A percentile compares a stretch with the other conserved stretches of the same genome.
phyloP scores from a whole-genome alignment of 805 yeast species.

The Metschnikowia cerradonensis region DNA sequence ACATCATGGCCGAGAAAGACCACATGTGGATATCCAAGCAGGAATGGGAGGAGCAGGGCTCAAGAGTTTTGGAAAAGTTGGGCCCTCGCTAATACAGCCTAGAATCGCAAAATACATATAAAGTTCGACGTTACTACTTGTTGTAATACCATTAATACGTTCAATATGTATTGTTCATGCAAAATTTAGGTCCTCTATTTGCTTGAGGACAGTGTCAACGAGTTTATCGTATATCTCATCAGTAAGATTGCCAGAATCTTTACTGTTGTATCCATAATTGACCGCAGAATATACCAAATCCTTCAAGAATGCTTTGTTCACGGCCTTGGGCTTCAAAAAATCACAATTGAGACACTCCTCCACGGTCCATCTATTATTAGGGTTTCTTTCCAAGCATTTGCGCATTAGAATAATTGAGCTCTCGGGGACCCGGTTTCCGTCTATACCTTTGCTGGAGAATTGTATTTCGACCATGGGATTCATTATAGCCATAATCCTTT shows the following conservation, averaged over 20 bases:
- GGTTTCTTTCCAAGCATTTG: conserved; percentile 69
- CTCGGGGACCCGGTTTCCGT: conserved; percentile 59
- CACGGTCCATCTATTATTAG: conserved; percentile 60
- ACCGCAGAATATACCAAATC: conserved; percentile 77
- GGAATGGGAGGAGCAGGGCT: conserved; percentile 98
- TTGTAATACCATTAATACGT: neutral
- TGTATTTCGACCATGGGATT: conserved; percentile 71
- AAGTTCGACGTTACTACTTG: neutral
- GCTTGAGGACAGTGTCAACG: conserved; percentile 52
- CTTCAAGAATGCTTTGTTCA: conserved; percentile 60
- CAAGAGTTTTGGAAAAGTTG: conserved; percentile 76
- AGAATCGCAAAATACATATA: neutral
- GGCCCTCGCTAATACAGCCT: conserved; percentile 69
- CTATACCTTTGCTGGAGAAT: conserved; percentile 61
- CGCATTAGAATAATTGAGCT: conserved; percentile 68
- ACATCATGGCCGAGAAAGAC: conserved; percentile 96
- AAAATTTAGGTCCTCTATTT: conserved; percentile 38
- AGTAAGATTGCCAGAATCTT: conserved; percentile 36
- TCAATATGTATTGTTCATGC: conserved; percentile 17
- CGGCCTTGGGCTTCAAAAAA: conserved; percentile 72
- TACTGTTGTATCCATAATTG: conserved; percentile 53
- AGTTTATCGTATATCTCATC: conserved; percentile 39
- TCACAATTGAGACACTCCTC: conserved; percentile 56
- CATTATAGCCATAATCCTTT: conserved; percentile 78
- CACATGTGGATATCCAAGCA: conserved; percentile 96